Percentiles rank a stretch among this genome's conserved stretches.
phyloP scores from a whole-genome alignment of 2,329 filamentous ascomycete genomes.

The Cladorrhinum sp. region DNA sequence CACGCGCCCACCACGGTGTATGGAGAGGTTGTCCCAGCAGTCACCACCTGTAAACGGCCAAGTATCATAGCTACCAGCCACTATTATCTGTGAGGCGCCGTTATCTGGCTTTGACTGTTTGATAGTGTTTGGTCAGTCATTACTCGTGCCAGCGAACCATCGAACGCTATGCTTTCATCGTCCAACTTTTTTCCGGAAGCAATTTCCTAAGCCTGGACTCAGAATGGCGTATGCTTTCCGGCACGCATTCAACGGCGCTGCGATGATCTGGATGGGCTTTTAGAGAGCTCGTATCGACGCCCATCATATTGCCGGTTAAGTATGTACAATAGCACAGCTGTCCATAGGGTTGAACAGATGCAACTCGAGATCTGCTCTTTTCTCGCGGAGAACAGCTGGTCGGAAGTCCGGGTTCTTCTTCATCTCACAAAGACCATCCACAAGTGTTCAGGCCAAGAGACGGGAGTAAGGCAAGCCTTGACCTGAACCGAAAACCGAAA shows the following conservation, averaged over 20 bases:
- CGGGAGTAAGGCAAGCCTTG: neutral
- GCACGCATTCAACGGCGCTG: neutral
- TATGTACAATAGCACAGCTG: neutral
- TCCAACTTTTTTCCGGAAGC: neutral
- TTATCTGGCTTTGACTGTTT: neutral
- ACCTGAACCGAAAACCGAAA: neutral
- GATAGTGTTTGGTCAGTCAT: neutral
- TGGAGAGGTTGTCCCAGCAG: too few species aligned
- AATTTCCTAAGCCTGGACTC: neutral
- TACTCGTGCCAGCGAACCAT: neutral
- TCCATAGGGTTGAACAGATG: neutral
- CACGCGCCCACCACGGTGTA: too few species aligned
- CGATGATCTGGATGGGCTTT: neutral
- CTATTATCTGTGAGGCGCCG: too few species aligned
- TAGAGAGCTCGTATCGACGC: neutral
- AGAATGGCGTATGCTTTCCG: neutral
- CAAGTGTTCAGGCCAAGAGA: too few species aligned
- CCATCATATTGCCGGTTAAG: neutral
- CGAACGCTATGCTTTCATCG: neutral
- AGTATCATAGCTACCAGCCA: too few species aligned
- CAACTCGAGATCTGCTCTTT: neutral
- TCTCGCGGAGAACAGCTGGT: neutral
- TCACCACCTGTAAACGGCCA: too few species aligned
- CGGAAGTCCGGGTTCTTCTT: neutral
- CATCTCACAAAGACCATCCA: neutral